A percentile compares a stretch with the other conserved stretches of the same genome.
phyloP scores from a whole-genome alignment of 2,329 filamentous ascomycete genomes.

The Passalora sequoiae region DNA sequence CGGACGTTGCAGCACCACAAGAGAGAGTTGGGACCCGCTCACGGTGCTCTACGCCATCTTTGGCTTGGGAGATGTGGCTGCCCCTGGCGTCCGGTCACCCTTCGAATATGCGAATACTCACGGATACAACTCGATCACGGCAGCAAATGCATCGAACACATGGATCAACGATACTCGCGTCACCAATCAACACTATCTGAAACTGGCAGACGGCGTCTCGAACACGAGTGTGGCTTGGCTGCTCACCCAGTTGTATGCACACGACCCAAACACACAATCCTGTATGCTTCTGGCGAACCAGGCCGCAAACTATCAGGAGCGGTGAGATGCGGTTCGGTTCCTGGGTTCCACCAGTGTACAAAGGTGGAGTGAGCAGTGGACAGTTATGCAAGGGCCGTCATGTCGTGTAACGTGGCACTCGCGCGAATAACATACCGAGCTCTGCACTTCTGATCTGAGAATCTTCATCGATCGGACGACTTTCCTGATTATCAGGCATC shows the following conservation, averaged over 20 bases:
- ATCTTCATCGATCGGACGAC: no score
- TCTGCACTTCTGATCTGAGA: no score
- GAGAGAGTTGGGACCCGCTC: constrained; percentile 16
- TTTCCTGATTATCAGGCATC: no score
- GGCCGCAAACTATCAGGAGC: no score
- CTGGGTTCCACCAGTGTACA: no score
- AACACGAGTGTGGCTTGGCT: constrained; percentile 13
- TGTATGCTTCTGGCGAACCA: background rate
- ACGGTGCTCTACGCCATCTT: constrained; percentile 14
- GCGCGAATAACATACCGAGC: no score
- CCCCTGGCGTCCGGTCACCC: constrained; percentile 1
- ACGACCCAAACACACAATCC: background rate
- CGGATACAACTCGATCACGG: constrained; percentile 14
- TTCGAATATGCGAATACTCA: constrained; percentile 13
- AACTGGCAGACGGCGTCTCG: constrained; percentile 14
- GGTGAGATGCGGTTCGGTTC: no score
- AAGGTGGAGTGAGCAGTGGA: no score
- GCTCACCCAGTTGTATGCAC: constrained; percentile 12
- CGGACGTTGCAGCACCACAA: constrained; percentile 8
- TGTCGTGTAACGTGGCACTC: no score
- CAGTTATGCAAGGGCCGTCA: no score
- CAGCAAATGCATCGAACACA: constrained; percentile 11
- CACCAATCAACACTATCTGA: constrained; percentile 19
- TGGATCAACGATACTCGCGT: constrained; percentile 21
- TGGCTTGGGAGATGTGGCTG: constrained; percentile 3